Percentiles rank a stretch among this genome's conserved stretches.
These are phyloP conservation scores for Chaetomium tenue DNA, from an alignment of 495 filamentous ascomycete species.

Conservation along the genomic window DNA sequence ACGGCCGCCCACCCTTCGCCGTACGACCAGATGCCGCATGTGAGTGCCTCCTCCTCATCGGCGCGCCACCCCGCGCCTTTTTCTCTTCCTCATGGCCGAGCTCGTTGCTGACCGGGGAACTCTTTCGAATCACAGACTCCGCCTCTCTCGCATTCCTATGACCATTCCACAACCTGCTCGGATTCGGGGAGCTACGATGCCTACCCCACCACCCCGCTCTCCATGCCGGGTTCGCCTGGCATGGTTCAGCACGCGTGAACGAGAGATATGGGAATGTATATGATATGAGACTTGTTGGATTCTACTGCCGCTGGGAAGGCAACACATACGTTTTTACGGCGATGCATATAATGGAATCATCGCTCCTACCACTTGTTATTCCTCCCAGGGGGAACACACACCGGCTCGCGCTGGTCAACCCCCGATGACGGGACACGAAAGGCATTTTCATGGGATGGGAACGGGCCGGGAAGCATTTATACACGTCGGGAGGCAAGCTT, in stretches of 20 bases:
- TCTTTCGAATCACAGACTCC: conserved; percentile 63
- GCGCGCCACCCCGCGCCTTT: conserved; percentile 35
- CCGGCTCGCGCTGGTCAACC: not conserved
- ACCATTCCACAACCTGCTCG: conserved; percentile 65
- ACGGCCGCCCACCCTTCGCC: conserved; percentile 50
- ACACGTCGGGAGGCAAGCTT: conserved; percentile 12
- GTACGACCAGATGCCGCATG: conserved; percentile 67
- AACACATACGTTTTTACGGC: not conserved
- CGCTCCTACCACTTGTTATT: conserved; percentile 1
- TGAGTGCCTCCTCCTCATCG: conserved; percentile 47
- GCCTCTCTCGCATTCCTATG: conserved; percentile 76
- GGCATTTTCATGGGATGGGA: conserved; percentile 9
- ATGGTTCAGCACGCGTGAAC: conserved; percentile 35
- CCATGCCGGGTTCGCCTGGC: conserved; percentile 64
- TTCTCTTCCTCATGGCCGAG: conserved; percentile 15
- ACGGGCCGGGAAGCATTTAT: conserved; percentile 2
- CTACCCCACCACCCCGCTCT: conserved; percentile 67
- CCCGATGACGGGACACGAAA: not conserved
- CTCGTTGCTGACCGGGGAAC: conserved; percentile 48
- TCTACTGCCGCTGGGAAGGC: conserved; percentile 13
- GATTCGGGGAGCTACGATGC: conserved; percentile 52
- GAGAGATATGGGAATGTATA: not conserved
- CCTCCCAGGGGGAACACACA: not conserved
- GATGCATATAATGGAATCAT: not conserved
- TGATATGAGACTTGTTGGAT: not conserved